Evolutionary conservation across 768 basidiomycete species (phyloP).

Genomic region (Termitomyces sp.): DNA sequence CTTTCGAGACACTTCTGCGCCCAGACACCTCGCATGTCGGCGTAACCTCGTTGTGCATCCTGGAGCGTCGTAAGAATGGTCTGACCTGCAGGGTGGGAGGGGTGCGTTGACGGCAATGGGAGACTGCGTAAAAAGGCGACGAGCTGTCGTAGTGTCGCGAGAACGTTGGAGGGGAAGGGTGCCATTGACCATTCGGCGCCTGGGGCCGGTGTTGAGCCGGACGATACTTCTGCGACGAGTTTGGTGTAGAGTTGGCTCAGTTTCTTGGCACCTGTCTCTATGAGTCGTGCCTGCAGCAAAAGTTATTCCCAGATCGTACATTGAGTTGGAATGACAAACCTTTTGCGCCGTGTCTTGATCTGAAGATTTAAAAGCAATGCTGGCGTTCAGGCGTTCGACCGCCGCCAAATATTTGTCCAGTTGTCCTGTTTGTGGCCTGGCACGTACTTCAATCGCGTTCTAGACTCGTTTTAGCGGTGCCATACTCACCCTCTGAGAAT

Average conservation of each 20-base stretch:
- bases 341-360: slow-evolving; percentile 52
- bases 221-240: slow-evolving; percentile 80
- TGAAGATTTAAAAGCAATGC: slow-evolving; percentile 68
- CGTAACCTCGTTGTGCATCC: slow-evolving; percentile 79
- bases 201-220: slow-evolving; percentile 62
- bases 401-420: slow-evolving; percentile 64
- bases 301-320: background rate
- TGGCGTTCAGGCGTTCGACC: slow-evolving; percentile 71
- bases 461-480: background rate
- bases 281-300: slow-evolving; percentile 49
- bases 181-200: slow-evolving; percentile 49
- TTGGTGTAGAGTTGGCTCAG: slow-evolving; percentile 81
- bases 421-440: slow-evolving; percentile 67
- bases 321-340: slow-evolving; percentile 24
- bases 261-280: slow-evolving; percentile 83
- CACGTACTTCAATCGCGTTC: background rate
- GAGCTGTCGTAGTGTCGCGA: slow-evolving; percentile 54
- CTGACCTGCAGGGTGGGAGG: slow-evolving; percentile 72
- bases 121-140: slow-evolving; percentile 66
- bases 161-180: slow-evolving; percentile 50
- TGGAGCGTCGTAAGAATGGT: slow-evolving; percentile 59
- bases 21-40: slow-evolving; percentile 84
- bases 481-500: slow-evolving; percentile 67
- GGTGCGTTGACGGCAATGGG: slow-evolving; percentile 75
- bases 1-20: slow-evolving; percentile 67